Evolutionary conservation across 345 rosid species (phyloP), one percentile per base, ranked within the genome.

Genomic region (Brassica rapa): DNA sequence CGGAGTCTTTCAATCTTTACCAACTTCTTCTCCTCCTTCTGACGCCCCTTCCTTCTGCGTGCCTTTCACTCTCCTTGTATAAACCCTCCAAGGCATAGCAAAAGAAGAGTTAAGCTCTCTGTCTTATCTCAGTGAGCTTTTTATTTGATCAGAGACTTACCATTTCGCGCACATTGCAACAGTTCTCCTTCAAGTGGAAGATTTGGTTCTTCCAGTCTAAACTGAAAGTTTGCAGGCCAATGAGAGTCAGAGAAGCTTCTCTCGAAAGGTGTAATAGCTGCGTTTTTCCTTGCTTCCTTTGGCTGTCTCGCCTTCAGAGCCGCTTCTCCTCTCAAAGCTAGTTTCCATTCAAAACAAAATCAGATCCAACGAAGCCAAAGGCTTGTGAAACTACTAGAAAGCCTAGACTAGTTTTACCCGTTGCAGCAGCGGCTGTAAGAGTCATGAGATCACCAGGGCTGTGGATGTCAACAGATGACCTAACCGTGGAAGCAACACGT

Each of bases 261-360:
- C 51, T 90, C 96, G 2, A 80, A 92, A 12, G 97, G 98, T 81
- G 96, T 87, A 77, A 90, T 90, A 11, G 97, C 70, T 19, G 98
- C 93, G 14, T 88, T 92, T 83, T 86, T 94, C 82, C 86, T 87
- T 66, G 97, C 88, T 86, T 94, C 98, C 74, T 87, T 94, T 30
- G 94, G 94, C 77, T 86, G 76, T 72, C 98, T 88, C 27, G 89
- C 84, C 85, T 80, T 90, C 71, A 94, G 71, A 62, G 93, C 93
- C n/a, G 92, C 90, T 89, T 94, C 96, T 80, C 93, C 98, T 86
- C 98, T 84, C 86, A 92, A 72, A 75, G 98, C 98, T 94, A 56
- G 68, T 19, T 46, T 27, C 71, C 46, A 6, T 73, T n/a, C 16
- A 2, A 61, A 61, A 16, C 11, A 51, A 74, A 74, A 51, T 62